Conservation (phyloP, 2,329 filamentous ascomycete genomes). For the Aureobasidium sp. region DNA sequence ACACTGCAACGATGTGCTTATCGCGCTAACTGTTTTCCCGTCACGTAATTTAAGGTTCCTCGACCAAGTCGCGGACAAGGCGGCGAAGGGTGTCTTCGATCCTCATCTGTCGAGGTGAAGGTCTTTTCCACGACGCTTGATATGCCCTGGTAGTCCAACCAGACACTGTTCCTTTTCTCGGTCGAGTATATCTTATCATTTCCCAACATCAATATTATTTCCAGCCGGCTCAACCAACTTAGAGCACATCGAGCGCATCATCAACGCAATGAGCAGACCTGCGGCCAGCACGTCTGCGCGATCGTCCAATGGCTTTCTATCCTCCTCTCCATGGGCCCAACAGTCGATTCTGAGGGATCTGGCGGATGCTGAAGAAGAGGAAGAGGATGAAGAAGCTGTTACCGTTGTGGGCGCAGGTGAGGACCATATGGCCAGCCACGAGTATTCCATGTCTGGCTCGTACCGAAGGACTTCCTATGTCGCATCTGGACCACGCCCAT, state of each 20-base stretch:
- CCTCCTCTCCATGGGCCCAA: conserved; percentile 21
- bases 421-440: conserved; percentile 9
- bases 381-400: conserved; percentile 10
- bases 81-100: neutral
- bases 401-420: neutral
- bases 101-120: conserved; percentile 2
- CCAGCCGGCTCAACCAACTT: neutral
- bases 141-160: neutral
- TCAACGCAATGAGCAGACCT: conserved; percentile 8
- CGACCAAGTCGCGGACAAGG: conserved; percentile 1
- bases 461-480: conserved; percentile 75
- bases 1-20: neutral
- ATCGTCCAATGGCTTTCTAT: conserved; percentile 12
- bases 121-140: neutral
- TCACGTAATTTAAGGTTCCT: conserved; percentile 9
- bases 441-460: conserved; percentile 51
- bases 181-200: neutral
- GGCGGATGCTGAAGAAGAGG: conserved; percentile 18
- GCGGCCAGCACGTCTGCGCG: neutral
- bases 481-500: conserved; percentile 60
- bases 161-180: neutral
- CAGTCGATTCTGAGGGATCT: conserved; percentile 25
- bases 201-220: neutral
- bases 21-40: conserved; percentile 7
- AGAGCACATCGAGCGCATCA: neutral